Conservation (phyloP, 768 basidiomycete species). For the Serendipita vermifera region DNA sequence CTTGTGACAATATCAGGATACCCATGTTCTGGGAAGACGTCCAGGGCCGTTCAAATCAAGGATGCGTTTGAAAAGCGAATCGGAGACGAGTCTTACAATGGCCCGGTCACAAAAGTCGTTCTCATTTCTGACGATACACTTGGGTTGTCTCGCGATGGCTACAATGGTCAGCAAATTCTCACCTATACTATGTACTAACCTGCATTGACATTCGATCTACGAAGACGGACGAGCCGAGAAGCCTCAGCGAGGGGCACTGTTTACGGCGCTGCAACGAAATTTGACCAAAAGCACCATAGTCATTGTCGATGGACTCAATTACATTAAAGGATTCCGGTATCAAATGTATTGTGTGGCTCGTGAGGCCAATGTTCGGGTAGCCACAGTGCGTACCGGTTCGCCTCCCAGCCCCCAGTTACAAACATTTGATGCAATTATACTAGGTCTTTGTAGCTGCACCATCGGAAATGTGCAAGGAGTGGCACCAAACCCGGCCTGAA, state of each 20-base stretch:
- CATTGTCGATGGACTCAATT: constrained; percentile 84
- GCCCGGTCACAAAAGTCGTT: constrained; percentile 32
- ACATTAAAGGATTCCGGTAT: constrained; percentile 98
- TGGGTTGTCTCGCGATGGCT: constrained; percentile 48
- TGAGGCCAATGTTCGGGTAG: constrained; percentile 71
- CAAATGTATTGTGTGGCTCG: constrained; percentile 94
- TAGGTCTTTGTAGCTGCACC: constrained; percentile 68
- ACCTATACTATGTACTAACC: background rate
- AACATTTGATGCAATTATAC: constrained; percentile 9
- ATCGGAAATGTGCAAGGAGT: constrained; percentile 58
- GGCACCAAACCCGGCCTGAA: constrained; percentile 49
- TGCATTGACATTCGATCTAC: background rate
- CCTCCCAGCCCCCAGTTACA: background rate
- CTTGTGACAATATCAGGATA: constrained; percentile 80
- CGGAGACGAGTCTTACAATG: constrained; percentile 36
- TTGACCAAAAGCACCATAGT: constrained; percentile 63
- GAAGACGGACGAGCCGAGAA: constrained; percentile 76
- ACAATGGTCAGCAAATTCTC: constrained; percentile 45
- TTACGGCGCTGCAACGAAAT: constrained; percentile 67
- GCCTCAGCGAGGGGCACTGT: constrained; percentile 69
- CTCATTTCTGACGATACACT: constrained; percentile 66
- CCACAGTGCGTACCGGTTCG: constrained; percentile 50
- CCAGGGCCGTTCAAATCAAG: constrained; percentile 52
- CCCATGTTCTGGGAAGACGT: constrained; percentile 78
- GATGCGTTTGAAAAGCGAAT: constrained; percentile 42